A percentile compares a stretch with the other conserved stretches of the same genome.
Conservation (phyloP, 495 filamentous ascomycete genomes). For the Aspergillus sparsus region DNA sequence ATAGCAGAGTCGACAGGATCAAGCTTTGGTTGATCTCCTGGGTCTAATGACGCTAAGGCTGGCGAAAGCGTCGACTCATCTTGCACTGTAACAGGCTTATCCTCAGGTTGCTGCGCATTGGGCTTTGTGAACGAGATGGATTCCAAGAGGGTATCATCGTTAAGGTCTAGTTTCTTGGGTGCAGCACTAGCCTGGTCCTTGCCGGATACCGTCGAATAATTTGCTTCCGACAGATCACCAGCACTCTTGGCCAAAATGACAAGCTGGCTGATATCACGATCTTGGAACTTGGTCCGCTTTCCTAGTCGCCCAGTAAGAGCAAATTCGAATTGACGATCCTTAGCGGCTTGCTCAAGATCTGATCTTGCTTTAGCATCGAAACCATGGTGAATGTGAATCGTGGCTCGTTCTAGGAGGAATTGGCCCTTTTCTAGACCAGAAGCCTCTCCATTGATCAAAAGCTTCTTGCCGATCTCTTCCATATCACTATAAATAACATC, state of each 20-base stretch:
- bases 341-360: conserved; percentile 67
- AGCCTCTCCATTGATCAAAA: conserved; percentile 38
- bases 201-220: neutral
- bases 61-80: conserved; percentile 60
- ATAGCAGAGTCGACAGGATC: conserved; percentile 82
- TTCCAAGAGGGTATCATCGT: conserved; percentile 93
- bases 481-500: conserved; percentile 55
- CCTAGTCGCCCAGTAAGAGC: conserved; percentile 82
- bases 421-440: conserved; percentile 51
- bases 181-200: conserved; percentile 30
- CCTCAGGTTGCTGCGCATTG: conserved; percentile 35
- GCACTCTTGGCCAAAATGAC: conserved; percentile 85
- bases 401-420: conserved; percentile 78
- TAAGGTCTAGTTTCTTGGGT: conserved; percentile 71
- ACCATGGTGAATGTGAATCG: conserved; percentile 82
- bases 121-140: conserved; percentile 72
- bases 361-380: conserved; percentile 72
- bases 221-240: conserved; percentile 25
- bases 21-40: conserved; percentile 80
- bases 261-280: conserved; percentile 84
- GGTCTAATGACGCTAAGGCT: conserved; percentile 61
- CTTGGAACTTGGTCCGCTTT: conserved; percentile 91
- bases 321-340: conserved; percentile 70
- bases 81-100: conserved; percentile 40
- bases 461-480: conserved; percentile 41